Evolutionary conservation across 306 rosid genomes (phyloP).

Genomic region (Quercus berberidifolia): DNA sequence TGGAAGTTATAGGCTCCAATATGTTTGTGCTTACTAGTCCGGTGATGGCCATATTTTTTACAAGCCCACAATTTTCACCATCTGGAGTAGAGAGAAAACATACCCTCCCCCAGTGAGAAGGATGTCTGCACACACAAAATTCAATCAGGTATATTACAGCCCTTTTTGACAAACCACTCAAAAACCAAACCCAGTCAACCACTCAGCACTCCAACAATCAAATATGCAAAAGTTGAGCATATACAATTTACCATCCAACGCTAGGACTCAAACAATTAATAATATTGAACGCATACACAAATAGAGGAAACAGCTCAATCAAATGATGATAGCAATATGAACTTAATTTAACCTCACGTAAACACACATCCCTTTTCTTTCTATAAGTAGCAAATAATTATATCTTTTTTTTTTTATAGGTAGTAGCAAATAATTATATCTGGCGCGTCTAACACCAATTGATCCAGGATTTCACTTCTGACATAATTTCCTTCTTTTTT

Average conservation of each 20-base stretch:
- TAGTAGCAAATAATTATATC: background rate
- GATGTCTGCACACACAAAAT: constrained; percentile 72
- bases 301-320: background rate
- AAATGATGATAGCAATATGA: background rate
- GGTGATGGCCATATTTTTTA: constrained; percentile 84
- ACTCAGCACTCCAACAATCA: background rate
- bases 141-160: constrained; percentile 18
- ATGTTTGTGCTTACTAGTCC: constrained; percentile 69
- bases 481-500: background rate
- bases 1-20: constrained; percentile 37
- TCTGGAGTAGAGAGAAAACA: constrained; percentile 96
- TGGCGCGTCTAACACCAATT: background rate
- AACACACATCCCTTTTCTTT: background rate
- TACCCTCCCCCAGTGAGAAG: constrained; percentile 99
- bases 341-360: background rate
- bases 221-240: background rate
- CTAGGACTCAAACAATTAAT: background rate
- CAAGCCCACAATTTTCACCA: constrained; percentile 98
- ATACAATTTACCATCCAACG: background rate
- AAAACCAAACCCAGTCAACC: background rate
- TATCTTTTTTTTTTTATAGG: no score
- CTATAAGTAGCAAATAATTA: background rate
- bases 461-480: background rate
- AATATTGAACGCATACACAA: background rate
- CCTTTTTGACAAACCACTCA: background rate